Evolutionary conservation across 192 early-diverging fungal species (phyloP).

Genomic region (Lunasporangiospora selenospora): DNA sequence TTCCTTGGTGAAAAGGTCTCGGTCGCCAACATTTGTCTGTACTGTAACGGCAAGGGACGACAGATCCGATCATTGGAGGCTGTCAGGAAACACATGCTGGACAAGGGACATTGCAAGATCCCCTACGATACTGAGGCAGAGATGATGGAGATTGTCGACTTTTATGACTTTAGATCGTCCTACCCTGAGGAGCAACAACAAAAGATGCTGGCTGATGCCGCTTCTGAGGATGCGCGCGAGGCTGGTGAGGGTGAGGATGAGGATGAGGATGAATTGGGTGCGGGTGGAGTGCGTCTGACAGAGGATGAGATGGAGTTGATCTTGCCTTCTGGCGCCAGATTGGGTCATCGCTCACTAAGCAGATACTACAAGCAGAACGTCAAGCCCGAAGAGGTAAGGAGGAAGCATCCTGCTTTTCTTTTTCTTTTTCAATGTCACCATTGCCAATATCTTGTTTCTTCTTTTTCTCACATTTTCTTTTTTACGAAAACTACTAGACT

Average conservation of each 20-base stretch:
- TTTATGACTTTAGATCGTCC: conserved; percentile 93
- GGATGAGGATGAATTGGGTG: conserved; percentile 39
- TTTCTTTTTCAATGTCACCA: background rate
- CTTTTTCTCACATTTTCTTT: conserved; percentile 12
- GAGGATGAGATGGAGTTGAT: conserved; percentile 88
- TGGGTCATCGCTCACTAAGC: conserved; percentile 83
- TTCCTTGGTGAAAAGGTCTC: conserved; percentile 96
- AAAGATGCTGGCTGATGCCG: conserved; percentile 49
- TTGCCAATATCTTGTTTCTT: background rate
- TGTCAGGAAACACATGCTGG: conserved; percentile 93
- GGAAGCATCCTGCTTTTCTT: background rate
- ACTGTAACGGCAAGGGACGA: conserved; percentile 92
- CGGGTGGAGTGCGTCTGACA: conserved; percentile 54
- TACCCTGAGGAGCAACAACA: conserved; percentile 70
- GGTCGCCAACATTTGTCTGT: conserved; percentile 94
- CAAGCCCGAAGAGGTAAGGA: conserved; percentile 63
- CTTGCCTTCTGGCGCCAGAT: conserved; percentile 80
- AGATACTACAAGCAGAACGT: conserved; percentile 90
- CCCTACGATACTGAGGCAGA: conserved; percentile 95
- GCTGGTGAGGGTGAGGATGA: conserved; percentile 54
- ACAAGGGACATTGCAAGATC: conserved; percentile 97
- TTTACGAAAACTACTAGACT: conserved; percentile 49
- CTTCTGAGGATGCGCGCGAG: conserved; percentile 47
- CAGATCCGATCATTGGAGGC: conserved; percentile 86
- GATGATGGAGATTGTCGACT: conserved; percentile 90